Base-by-base conservation (phyloP, 257 asterid species). In the Fraxinus excelsior region DNA sequence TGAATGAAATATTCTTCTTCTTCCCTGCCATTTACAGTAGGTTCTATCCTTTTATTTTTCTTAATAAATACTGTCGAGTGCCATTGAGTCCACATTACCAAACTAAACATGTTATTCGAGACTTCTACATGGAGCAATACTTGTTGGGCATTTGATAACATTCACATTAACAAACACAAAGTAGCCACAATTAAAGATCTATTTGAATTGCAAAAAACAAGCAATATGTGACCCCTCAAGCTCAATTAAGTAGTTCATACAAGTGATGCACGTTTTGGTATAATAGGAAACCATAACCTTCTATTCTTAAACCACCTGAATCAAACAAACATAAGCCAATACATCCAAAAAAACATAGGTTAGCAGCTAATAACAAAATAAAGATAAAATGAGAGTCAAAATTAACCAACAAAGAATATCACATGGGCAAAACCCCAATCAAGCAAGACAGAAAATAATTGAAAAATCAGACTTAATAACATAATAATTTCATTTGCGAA, bases 151-250 rank as follows among this genome's bases (percentile, higher is more conserved):
- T 40, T 23, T 12, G 65, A 25, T 32, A 19, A 58, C 35, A 67
- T 60, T 44, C 74, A 34, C 8, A 51, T 18, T 10, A 71, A 74
- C 38, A 35, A 7, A n/a, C 44, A 51, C 9, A 58, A 62, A 75
- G 7, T 40, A 72, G 56, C 60, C 65, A 75, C 67, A 42, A 5
- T 46, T 40, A 14, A 38, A 42, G 19, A 10, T 10, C 12, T 46
- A 51, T 46, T 28, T 13, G 13, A n/a, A 19, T 8, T 44, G 23
- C 29, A 10, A 2, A 38, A 68, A 29, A 21, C 32, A 53, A 73
- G 71, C 32, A 51, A 53, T 3, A 72, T 8, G 25, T 28, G 21
- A 44, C n/a, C 25, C 25, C 77, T 76, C 72, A 77, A 80, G 76
- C 82, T 74, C 38, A 67, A 10, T 42, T 44, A 67, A 28, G 67